Conservation (phyloP, 164 flowering plant species). For the Nymphaea thermarum region DNA sequence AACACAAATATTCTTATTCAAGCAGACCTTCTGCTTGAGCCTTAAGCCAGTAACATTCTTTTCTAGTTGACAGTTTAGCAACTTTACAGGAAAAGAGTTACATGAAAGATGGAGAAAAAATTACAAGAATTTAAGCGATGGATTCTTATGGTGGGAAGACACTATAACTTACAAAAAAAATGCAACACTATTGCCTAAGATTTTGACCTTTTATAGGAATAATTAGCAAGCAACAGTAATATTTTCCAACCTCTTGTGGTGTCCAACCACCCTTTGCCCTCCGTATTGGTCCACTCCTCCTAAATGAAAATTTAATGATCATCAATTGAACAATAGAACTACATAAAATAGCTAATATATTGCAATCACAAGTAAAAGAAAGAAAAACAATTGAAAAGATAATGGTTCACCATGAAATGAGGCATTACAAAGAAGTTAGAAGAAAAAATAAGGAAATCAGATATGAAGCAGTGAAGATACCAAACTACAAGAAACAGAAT, state of each 20-base stretch:
- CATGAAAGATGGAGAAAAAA: too few species aligned
- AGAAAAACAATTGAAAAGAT: background rate
- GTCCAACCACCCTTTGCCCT: constrained; percentile 99
- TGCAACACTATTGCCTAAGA: background rate
- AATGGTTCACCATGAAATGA: background rate
- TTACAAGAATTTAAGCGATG: too few species aligned
- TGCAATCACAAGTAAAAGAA: background rate
- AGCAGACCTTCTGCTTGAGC: background rate
- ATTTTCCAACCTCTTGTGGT: constrained; percentile 59
- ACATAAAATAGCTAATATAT: too few species aligned
- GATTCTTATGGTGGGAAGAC: too few species aligned
- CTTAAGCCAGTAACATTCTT: too few species aligned
- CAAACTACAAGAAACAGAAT: background rate
- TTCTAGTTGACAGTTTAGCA: background rate
- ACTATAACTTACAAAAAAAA: too few species aligned
- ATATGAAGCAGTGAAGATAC: background rate
- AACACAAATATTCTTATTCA: too few species aligned
- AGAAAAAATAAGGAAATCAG: background rate
- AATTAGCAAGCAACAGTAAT: background rate
- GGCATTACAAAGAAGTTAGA: background rate
- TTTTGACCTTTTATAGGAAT: too few species aligned
- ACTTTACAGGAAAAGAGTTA: too few species aligned
- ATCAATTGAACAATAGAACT: background rate
- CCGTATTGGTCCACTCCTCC: constrained; percentile 83
- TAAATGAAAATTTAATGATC: background rate